Percentiles rank a stretch among this genome's conserved stretches.
These are phyloP conservation scores for Turritis glabra DNA, from an alignment of 345 rosid species.

Conservation along the genomic window DNA sequence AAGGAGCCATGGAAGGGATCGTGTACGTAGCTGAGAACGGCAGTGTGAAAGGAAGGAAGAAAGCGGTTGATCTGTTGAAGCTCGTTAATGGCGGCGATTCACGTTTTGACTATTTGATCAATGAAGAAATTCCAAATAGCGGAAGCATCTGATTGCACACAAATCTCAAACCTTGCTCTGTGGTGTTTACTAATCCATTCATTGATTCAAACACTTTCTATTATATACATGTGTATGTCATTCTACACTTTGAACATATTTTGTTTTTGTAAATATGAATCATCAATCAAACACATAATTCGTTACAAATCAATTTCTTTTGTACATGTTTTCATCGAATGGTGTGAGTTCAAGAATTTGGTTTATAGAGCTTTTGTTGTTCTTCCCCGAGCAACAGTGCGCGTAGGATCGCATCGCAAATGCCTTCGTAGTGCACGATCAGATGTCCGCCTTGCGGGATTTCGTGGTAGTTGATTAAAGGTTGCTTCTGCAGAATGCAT, in stretches of 20 bases:
- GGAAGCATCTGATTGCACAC: slow-evolving; percentile 24
- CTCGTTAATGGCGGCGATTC: slow-evolving; percentile 42
- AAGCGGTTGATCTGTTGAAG: slow-evolving; percentile 59
- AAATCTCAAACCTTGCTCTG: no score
- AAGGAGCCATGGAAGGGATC: slow-evolving; percentile 59
- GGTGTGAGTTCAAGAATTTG: background rate
- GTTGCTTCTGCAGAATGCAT: slow-evolving; percentile 54
- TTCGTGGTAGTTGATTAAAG: slow-evolving; percentile 84
- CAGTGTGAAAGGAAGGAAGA: slow-evolving; percentile 61
- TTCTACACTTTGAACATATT: slow-evolving; percentile 31
- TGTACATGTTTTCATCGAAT: background rate
- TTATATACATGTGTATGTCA: background rate
- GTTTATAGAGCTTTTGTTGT: slow-evolving; percentile 42
- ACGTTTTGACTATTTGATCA: slow-evolving; percentile 34
- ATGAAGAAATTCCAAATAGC: slow-evolving; percentile 27
- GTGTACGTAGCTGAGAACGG: slow-evolving; percentile 61
- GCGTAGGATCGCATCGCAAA: slow-evolving; percentile 61
- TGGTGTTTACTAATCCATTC: slow-evolving; percentile 1
- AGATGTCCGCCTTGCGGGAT: slow-evolving; percentile 84
- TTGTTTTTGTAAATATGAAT: slow-evolving; percentile 18
- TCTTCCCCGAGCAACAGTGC: slow-evolving; percentile 66
- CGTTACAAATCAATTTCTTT: background rate
- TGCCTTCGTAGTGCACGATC: slow-evolving; percentile 68
- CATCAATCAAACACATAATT: background rate
- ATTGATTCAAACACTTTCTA: slow-evolving; percentile 18